Conservation (phyloP, 352 stramenopile genomes). For the Phytophthora vignae region DNA sequence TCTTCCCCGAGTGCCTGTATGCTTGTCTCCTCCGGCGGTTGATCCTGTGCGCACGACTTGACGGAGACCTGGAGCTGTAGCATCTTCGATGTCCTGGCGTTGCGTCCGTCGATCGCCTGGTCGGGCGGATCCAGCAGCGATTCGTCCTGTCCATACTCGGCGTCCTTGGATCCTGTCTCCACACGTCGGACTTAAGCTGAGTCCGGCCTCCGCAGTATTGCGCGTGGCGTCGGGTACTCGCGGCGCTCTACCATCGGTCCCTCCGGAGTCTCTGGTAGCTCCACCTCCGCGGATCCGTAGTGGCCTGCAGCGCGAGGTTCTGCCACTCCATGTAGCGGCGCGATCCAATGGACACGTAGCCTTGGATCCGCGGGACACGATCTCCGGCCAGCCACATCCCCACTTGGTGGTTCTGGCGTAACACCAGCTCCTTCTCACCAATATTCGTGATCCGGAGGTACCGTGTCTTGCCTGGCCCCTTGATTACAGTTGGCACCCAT, state of each 20-base stretch:
- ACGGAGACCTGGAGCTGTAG: too few species aligned
- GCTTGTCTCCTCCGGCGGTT: too few species aligned
- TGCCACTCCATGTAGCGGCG: constrained; percentile 15
- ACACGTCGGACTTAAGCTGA: too few species aligned
- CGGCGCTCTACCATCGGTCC: not conserved
- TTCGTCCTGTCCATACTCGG: too few species aligned
- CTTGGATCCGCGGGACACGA: constrained; percentile 1
- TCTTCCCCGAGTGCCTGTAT: too few species aligned
- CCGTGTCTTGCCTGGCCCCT: not conserved
- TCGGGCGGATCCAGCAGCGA: too few species aligned
- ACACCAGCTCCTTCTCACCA: not conserved
- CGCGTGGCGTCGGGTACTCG: not conserved
- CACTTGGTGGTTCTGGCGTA: not conserved
- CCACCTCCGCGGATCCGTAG: too few species aligned
- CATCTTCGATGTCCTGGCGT: too few species aligned
- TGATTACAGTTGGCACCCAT: constrained; percentile 10
- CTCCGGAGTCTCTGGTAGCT: not conserved
- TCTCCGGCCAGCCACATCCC: constrained; percentile 17
- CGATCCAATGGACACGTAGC: constrained; percentile 8
- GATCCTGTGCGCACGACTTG: too few species aligned
- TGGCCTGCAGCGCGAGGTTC: constrained; percentile 8
- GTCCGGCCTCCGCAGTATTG: not conserved
- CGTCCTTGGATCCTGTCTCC: too few species aligned
- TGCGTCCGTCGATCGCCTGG: not conserved
- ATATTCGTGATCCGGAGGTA: constrained; percentile 20